These are phyloP conservation scores for Blastocystis sp. DNA, from an alignment of 352 stramenopile species.

Conservation along the genomic window DNA sequence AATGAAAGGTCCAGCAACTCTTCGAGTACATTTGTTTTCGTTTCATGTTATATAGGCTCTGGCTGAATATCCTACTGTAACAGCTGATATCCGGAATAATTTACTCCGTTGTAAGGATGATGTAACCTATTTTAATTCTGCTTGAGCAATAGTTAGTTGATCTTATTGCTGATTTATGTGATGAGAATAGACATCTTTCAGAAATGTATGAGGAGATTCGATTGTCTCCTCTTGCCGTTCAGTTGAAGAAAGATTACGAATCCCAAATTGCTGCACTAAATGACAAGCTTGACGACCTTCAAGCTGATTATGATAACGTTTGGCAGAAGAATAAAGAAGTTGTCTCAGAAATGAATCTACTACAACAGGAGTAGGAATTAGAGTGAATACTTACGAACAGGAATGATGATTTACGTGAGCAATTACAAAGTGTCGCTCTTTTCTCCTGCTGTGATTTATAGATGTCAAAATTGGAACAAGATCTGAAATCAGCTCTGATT, in stretches of 20 bases:
- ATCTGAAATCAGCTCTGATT: neutral
- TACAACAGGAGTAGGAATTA: neutral
- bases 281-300: neutral
- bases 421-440: neutral
- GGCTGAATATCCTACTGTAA: slow-evolving; percentile 28
- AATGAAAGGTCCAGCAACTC: too few species aligned
- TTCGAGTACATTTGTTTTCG: neutral
- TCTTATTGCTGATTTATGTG: slow-evolving; percentile 22
- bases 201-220: slow-evolving; percentile 50
- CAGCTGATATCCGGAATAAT: slow-evolving; percentile 11
- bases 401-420: neutral
- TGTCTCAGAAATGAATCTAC: neutral
- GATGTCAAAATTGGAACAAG: neutral
- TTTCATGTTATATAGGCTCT: neutral
- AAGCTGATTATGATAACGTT: neutral
- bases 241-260: slow-evolving; percentile 57
- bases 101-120: slow-evolving; percentile 28
- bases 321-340: neutral
- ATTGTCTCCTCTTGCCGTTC: neutral
- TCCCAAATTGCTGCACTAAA: neutral
- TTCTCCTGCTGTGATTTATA: neutral
- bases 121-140: neutral
- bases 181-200: slow-evolving; percentile 27
- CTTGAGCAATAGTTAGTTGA: neutral
- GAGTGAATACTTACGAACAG: neutral